Percentiles rank a stretch among this genome's conserved stretches.
These are phyloP conservation scores for Rhizopus delemar DNA, from an alignment of 371 early-diverging fungal genomes.

Conservation along the genomic window DNA sequence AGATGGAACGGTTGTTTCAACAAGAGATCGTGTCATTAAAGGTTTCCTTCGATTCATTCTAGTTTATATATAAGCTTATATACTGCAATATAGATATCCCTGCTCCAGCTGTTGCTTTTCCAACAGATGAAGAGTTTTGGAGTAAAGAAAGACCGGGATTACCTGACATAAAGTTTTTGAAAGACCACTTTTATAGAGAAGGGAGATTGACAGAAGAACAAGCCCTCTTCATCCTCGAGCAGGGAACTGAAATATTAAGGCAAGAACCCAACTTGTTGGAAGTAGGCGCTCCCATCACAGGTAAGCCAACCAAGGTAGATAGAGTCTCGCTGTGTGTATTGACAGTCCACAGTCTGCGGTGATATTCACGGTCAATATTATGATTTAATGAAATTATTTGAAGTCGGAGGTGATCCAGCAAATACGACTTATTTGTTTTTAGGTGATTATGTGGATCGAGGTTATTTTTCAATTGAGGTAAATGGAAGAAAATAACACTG, in stretches of 20 bases:
- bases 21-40: slow-evolving; percentile 76
- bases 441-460: slow-evolving; percentile 99
- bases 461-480: slow-evolving; percentile 88
- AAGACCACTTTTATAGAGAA: slow-evolving; percentile 87
- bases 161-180: slow-evolving; percentile 83
- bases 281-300: slow-evolving; percentile 68
- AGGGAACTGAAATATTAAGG: slow-evolving; percentile 74
- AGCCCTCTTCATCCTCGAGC: slow-evolving; percentile 81
- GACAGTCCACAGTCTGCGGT: slow-evolving; percentile 80
- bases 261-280: slow-evolving; percentile 86
- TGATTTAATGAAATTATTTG: slow-evolving; percentile 98
- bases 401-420: slow-evolving; percentile 94
- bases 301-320: not conserved
- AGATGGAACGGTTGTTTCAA: slow-evolving; percentile 76
- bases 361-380: slow-evolving; percentile 99
- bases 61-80: not conserved
- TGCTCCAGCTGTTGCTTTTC: slow-evolving; percentile 54
- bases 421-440: slow-evolving; percentile 88
- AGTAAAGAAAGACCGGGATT: slow-evolving; percentile 68
- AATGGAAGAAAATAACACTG: not conserved
- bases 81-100: not conserved
- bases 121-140: slow-evolving; percentile 60
- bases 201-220: slow-evolving; percentile 92
- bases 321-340: not conserved
- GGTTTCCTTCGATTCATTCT: slow-evolving; percentile 32